Evolutionary conservation across 371 early-diverging fungal species (phyloP).

Genomic region (Phascolomyces articulosus): DNA sequence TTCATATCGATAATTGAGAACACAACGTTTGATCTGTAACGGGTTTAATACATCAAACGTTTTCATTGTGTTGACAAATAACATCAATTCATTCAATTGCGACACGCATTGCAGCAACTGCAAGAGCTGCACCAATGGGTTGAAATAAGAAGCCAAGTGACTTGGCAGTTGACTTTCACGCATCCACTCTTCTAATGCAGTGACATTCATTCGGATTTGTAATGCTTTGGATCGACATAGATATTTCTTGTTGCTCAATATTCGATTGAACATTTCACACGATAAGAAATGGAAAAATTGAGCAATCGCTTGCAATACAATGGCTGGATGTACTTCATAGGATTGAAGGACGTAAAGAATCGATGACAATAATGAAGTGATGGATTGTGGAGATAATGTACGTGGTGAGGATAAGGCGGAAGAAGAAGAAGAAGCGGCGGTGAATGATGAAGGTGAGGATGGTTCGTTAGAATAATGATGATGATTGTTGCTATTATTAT

Average conservation of each 20-base stretch:
- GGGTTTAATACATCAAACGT: slow-evolving; percentile 69
- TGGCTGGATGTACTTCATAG: slow-evolving; percentile 70
- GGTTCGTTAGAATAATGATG: too few relatives aligned
- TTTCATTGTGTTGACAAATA: slow-evolving; percentile 74
- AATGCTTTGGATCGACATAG: slow-evolving; percentile 82
- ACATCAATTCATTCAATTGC: slow-evolving; percentile 64
- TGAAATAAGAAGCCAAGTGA: slow-evolving; percentile 46
- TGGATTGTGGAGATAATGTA: slow-evolving; percentile 56
- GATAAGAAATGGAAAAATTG: slow-evolving; percentile 79
- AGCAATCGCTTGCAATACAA: slow-evolving; percentile 69
- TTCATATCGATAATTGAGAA: slow-evolving; percentile 85
- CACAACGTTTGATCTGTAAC: slow-evolving; percentile 71
- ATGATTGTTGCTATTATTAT: background rate
- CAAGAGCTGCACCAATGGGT: slow-evolving; percentile 77
- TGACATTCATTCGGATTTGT: slow-evolving; percentile 85
- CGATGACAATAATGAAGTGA: slow-evolving; percentile 67
- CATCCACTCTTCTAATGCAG: slow-evolving; percentile 84
- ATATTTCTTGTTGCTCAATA: slow-evolving; percentile 73
- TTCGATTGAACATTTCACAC: slow-evolving; percentile 81
- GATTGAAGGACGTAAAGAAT: slow-evolving; percentile 61
- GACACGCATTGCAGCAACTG: slow-evolving; percentile 85
- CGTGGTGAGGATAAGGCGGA: slow-evolving; percentile 12
- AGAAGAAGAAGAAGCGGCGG: too few relatives aligned
- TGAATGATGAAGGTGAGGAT: slow-evolving; percentile 5
- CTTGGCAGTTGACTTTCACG: slow-evolving; percentile 32